These are phyloP conservation scores for Botrytis aclada DNA, from an alignment of 2,329 filamentous ascomycete genomes.

Conservation along the genomic window DNA sequence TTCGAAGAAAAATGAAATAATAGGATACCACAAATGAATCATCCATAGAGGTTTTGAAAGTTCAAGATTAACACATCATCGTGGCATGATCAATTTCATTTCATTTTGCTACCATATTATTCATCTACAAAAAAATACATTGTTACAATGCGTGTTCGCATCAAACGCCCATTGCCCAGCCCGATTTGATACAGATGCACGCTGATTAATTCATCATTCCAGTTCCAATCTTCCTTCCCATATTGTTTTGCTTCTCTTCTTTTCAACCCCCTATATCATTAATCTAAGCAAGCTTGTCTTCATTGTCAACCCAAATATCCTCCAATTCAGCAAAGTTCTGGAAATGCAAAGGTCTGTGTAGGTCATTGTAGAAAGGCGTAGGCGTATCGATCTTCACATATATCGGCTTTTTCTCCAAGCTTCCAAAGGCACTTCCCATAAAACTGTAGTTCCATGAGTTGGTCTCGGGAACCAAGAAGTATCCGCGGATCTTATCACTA, in stretches of 20 bases:
- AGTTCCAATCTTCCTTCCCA: slow-evolving; percentile 1
- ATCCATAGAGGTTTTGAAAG: neutral
- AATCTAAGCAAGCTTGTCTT: slow-evolving; percentile 83
- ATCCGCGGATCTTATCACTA: slow-evolving; percentile 89
- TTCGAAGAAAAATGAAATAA: neutral
- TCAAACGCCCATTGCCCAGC: slow-evolving; percentile 10
- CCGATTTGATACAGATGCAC: slow-evolving; percentile 6
- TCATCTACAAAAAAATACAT: slow-evolving; percentile 10
- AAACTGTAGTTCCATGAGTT: slow-evolving; percentile 97
- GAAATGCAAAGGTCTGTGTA: slow-evolving; percentile 93
- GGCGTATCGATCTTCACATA: slow-evolving; percentile 95
- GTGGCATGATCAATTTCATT: neutral
- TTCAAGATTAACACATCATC: neutral
- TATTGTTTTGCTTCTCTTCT: neutral
- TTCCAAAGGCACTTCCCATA: slow-evolving; percentile 85
- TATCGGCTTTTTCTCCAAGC: slow-evolving; percentile 84
- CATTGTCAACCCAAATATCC: slow-evolving; percentile 91
- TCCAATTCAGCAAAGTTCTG: slow-evolving; percentile 96
- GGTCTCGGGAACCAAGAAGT: slow-evolving; percentile 91
- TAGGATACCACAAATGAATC: neutral
- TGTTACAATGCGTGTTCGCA: slow-evolving; percentile 11
- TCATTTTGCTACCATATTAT: slow-evolving; percentile 14
- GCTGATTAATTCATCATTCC: slow-evolving; percentile 6
- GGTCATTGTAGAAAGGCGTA: slow-evolving; percentile 82
- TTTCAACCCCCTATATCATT: neutral